Conservation (phyloP, 495 filamentous ascomycete species). For the Clavariopsis aquatica region DNA sequence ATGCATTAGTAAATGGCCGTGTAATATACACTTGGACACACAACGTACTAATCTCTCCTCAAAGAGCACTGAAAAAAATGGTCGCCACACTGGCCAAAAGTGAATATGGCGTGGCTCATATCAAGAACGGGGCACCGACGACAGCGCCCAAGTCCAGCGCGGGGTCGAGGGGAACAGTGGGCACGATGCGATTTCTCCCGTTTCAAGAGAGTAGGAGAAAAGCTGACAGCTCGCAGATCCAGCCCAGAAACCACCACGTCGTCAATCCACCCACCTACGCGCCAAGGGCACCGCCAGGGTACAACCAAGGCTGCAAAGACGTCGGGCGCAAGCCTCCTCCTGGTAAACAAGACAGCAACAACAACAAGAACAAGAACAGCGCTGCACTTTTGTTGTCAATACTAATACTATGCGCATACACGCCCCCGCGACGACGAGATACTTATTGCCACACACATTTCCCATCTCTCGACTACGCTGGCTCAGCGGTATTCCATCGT, state of each 20-base stretch:
- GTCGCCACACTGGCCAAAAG: slow-evolving; percentile 35
- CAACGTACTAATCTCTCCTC: slow-evolving; percentile 21
- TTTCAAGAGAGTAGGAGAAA: background rate
- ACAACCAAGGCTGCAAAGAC: slow-evolving; percentile 3
- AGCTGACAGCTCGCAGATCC: background rate
- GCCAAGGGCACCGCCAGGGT: slow-evolving; percentile 7
- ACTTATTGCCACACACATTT: background rate
- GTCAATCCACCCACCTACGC: background rate
- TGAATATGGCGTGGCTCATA: slow-evolving; percentile 34
- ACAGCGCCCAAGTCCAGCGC: background rate
- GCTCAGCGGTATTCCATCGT: background rate
- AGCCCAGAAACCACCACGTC: background rate
- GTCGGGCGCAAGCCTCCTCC: background rate
- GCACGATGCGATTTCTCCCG: background rate
- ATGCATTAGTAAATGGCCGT: background rate
- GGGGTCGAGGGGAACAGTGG: background rate
- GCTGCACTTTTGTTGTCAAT: background rate
- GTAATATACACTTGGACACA: background rate
- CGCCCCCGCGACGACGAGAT: background rate
- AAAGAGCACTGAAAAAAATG: slow-evolving; percentile 31
- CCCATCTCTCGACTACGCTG: background rate
- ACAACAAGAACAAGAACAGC: too few relatives aligned
- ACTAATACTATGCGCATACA: background rate
- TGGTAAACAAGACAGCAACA: background rate
- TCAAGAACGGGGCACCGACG: background rate